A percentile compares a stretch with the other conserved stretches of the same genome.
These are phyloP conservation scores for Dactylonectria estremocensis DNA, from an alignment of 2,329 filamentous ascomycete species.

Conservation along the genomic window DNA sequence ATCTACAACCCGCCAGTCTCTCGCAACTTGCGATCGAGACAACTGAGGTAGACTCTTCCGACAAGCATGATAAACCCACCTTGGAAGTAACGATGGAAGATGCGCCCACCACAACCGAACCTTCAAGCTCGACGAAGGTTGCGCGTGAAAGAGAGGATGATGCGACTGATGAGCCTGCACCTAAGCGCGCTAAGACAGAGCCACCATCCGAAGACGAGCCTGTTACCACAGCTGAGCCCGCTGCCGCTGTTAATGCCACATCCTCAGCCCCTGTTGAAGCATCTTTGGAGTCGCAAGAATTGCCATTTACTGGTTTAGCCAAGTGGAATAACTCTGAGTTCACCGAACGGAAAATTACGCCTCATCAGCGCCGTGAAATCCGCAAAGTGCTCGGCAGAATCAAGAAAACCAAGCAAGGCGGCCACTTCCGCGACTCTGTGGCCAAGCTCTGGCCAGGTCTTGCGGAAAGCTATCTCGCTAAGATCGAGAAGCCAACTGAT, in stretches of 20 bases:
- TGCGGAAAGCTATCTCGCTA: slow-evolving; percentile 79
- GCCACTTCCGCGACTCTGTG: slow-evolving; percentile 84
- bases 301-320: slow-evolving; percentile 52
- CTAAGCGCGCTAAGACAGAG: slow-evolving; percentile 87
- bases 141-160: slow-evolving; percentile 86
- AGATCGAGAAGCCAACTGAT: slow-evolving; percentile 85
- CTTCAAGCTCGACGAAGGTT: slow-evolving; percentile 68
- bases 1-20: slow-evolving; percentile 55
- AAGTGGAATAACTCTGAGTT: slow-evolving; percentile 61
- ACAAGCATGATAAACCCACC: slow-evolving; percentile 40
- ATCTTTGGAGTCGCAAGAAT: slow-evolving; percentile 35
- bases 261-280: slow-evolving; percentile 41
- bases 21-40: slow-evolving; percentile 58
- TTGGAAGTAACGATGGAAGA: slow-evolving; percentile 69
- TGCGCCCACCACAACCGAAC: slow-evolving; percentile 47
- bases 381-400: slow-evolving; percentile 78
- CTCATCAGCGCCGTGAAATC: slow-evolving; percentile 73
- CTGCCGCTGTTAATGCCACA: slow-evolving; percentile 22
- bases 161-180: slow-evolving; percentile 72
- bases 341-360: slow-evolving; percentile 68
- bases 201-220: slow-evolving; percentile 62
- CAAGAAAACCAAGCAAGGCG: slow-evolving; percentile 89
- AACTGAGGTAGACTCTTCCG: slow-evolving; percentile 50
- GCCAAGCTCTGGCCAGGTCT: slow-evolving; percentile 81
- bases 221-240: slow-evolving; percentile 2